Evolutionary conservation across 768 basidiomycete species (phyloP).

Genomic region (Leccinum variicolor): DNA sequence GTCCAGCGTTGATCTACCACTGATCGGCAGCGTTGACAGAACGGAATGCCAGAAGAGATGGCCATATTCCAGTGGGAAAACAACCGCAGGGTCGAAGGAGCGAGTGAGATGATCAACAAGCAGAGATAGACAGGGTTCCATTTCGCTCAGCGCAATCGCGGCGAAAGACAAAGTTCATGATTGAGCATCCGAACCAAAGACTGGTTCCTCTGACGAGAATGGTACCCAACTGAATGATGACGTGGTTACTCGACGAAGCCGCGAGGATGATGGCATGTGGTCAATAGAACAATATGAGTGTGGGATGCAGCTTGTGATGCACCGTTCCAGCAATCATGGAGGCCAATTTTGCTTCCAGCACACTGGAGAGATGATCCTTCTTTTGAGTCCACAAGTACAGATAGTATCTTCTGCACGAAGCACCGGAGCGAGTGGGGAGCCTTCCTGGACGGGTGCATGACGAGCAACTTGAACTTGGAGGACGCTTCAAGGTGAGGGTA

Average conservation of each 20-base stretch:
- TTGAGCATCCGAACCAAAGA: constrained; percentile 39
- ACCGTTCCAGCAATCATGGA: constrained; percentile 51
- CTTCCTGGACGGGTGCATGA: background rate
- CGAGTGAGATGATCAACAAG: constrained; percentile 56
- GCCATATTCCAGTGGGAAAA: constrained; percentile 49
- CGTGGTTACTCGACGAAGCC: constrained; percentile 51
- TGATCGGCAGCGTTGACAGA: constrained; percentile 59
- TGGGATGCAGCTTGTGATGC: constrained; percentile 6
- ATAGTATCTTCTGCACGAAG: background rate
- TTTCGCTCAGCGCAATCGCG: constrained; percentile 46
- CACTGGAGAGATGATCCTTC: constrained; percentile 41
- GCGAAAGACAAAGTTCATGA: constrained; percentile 59
- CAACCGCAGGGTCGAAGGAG: constrained; percentile 65
- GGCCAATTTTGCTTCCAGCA: constrained; percentile 50
- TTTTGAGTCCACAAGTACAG: constrained; percentile 33
- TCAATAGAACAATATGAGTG: background rate
- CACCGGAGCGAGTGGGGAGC: background rate
- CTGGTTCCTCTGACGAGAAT: constrained; percentile 51
- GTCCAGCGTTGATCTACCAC: constrained; percentile 51
- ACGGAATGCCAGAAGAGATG: constrained; percentile 61
- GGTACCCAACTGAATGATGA: constrained; percentile 58
- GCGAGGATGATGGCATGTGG: constrained; percentile 30
- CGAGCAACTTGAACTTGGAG: background rate
- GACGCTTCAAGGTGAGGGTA: background rate
- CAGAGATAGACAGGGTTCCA: constrained; percentile 47